Conservation (phyloP, 2,329 filamentous ascomycete species). For the Xylaria sp. region DNA sequence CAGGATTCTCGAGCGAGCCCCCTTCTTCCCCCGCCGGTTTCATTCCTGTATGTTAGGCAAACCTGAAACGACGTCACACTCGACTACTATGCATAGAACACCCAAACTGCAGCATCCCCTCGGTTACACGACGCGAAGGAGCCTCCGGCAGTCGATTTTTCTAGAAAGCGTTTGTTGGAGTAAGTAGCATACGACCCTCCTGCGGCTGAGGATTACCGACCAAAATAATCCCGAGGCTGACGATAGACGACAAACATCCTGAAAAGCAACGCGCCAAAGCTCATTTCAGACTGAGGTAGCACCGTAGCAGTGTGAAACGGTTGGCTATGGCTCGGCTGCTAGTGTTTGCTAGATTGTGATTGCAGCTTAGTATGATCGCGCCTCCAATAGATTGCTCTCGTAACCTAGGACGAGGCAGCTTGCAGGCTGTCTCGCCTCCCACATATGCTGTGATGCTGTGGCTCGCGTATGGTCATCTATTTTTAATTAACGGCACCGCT, state of each 20-base stretch:
- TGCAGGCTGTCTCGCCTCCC: slow-evolving; percentile 19
- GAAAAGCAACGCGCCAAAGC: slow-evolving; percentile 7
- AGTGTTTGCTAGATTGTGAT: slow-evolving; percentile 22
- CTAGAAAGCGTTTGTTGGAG: slow-evolving; percentile 28
- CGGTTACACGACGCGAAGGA: slow-evolving; percentile 34
- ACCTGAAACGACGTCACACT: slow-evolving; percentile 37
- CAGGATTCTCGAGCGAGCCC: slow-evolving; percentile 12
- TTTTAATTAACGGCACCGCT: slow-evolving; percentile 6
- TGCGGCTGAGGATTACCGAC: slow-evolving; percentile 30
- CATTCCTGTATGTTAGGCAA: slow-evolving; percentile 25
- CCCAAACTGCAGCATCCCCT: slow-evolving; percentile 17
- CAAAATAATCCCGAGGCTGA: slow-evolving; percentile 31
- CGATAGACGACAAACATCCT: slow-evolving; percentile 1
- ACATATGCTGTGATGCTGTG: not conserved
- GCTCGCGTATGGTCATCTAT: slow-evolving; percentile 1
- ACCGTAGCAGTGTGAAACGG: not conserved
- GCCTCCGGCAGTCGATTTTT: slow-evolving; percentile 23
- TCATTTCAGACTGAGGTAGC: not conserved
- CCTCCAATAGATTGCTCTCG: slow-evolving; percentile 17
- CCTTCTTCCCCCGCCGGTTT: slow-evolving; percentile 26
- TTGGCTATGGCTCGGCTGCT: not conserved
- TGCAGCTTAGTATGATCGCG: slow-evolving; percentile 11
- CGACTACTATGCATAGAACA: slow-evolving; percentile 24
- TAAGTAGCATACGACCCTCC: slow-evolving; percentile 15
- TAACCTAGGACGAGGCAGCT: slow-evolving; percentile 27